Evolutionary conservation across 768 basidiomycete species (phyloP), one percentile per base, ranked within the genome.

Genomic region (Jaapia argillacea): DNA sequence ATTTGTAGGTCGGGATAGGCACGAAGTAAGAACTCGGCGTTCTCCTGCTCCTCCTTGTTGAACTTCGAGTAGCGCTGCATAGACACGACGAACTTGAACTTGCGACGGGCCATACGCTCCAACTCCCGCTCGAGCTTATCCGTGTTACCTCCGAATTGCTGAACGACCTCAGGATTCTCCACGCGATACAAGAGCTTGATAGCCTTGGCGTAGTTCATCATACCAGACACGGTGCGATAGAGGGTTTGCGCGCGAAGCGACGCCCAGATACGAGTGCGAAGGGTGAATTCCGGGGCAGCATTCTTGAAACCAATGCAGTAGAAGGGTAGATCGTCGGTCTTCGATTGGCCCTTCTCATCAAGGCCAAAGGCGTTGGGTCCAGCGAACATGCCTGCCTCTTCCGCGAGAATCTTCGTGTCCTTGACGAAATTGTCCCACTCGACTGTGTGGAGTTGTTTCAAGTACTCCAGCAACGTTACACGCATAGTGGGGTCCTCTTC

Each of bases 401-500:
- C 92, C 1, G 96, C 93, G 27, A 99, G 74, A 52, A 99, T 99
- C 72, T 92, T 98, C 57, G 96, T 99, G 60, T 99, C 96, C 70
- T 91, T 92, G 54, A 99, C 96, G 50, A 99, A 98, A 63, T 99
- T 98, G 64, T 94, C 90, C 96, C 96, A 99, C 60, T 99, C 96
- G 54, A 98, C 71, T 3, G 92, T 87, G 58, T 99, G 96, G 28
- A 99, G 77, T 59, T 98, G 96, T 65, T 99, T 99, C 54, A 99
- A 73, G 67, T 98, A 99, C 63, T 97, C 96, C 33, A 99, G 71
- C 23, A 98, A 79, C 21, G 96, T 98, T 46, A 99, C 96, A 27
- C 94, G 87, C 23, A 91, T 89, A 62, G 92, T 85, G 63, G 94
- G 88, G 61, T 98, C 92, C 59, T 97, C 92, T 63, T 99, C 94